Evolutionary conservation across 106 monocot genomes (phyloP).

Genomic region (Dioscorea dumetorum): DNA sequence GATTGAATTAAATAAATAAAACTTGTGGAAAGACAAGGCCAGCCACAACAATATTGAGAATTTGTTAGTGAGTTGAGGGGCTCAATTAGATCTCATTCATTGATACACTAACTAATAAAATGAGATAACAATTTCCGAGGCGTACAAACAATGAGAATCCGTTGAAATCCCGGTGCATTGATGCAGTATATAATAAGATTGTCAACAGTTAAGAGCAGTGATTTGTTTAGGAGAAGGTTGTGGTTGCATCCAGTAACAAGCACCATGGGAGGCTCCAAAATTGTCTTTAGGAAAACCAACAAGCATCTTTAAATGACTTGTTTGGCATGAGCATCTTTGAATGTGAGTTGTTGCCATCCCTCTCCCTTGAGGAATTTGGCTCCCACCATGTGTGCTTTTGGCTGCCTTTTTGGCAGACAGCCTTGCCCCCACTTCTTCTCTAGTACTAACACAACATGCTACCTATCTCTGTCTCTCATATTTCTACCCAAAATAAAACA

Average conservation of each 20-base stretch:
- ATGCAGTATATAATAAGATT: no score
- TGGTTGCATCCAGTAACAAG: neutral
- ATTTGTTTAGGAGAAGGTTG: neutral
- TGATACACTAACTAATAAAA: neutral
- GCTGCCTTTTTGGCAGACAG: neutral
- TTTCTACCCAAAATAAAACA: neutral
- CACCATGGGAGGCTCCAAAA: neutral
- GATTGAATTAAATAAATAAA: no score
- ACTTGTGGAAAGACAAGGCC: no score
- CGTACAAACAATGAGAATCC: no score
- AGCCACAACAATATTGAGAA: neutral
- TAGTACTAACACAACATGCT: neutral
- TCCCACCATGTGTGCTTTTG: neutral
- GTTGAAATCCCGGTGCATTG: no score
- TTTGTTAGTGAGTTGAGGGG: neutral
- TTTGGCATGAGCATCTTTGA: neutral
- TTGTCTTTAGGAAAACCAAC: conserved; percentile 6
- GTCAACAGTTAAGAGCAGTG: neutral
- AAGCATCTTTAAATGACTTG: conserved; percentile 3
- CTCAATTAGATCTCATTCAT: neutral
- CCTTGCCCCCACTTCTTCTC: neutral
- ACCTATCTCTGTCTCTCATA: neutral
- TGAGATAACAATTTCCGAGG: neutral
- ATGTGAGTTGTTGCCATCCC: conserved; percentile 2
- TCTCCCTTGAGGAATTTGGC: neutral